A percentile compares a stretch with the other conserved stretches of the same genome.
Evolutionary conservation across 2,329 filamentous ascomycete genomes (phyloP).

Genomic region (Fusarium sp.): DNA sequence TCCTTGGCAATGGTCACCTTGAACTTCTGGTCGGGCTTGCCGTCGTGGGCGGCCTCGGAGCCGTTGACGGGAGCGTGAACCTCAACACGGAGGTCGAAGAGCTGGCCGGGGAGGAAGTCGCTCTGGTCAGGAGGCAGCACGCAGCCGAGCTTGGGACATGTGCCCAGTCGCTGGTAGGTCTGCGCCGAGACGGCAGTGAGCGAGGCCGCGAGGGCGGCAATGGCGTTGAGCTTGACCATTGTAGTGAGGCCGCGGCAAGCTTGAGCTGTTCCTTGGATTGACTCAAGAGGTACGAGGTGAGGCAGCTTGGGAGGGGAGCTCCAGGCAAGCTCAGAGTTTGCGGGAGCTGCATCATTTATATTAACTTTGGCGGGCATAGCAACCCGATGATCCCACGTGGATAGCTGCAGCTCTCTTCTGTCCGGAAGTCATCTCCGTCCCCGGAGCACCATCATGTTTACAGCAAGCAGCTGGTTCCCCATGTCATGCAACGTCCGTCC

Average conservation of each 20-base stretch:
- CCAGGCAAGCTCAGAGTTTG: conserved; percentile 5
- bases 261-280: conserved; percentile 8
- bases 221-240: conserved; percentile 50
- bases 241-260: conserved; percentile 16
- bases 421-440: conserved; percentile 28
- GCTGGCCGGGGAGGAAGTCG: conserved; percentile 84
- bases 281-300: conserved; percentile 14
- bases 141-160: conserved; percentile 66
- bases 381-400: conserved; percentile 33
- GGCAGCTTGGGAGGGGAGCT: conserved; percentile 33
- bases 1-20: conserved; percentile 76
- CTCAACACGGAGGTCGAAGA: conserved; percentile 83
- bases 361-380: not conserved
- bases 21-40: conserved; percentile 76
- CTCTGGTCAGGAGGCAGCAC: conserved; percentile 69
- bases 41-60: conserved; percentile 74
- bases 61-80: conserved; percentile 83
- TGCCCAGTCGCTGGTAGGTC: conserved; percentile 66
- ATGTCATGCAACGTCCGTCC: conserved; percentile 20
- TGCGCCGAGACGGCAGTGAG: conserved; percentile 58
- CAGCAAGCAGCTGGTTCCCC: conserved; percentile 11
- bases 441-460: not conserved
- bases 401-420: conserved; percentile 20
- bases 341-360: conserved; percentile 39
- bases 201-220: conserved; percentile 48